Base-by-base conservation (phyloP, 106 monocot species). In the Xerophyta viscosa region DNA sequence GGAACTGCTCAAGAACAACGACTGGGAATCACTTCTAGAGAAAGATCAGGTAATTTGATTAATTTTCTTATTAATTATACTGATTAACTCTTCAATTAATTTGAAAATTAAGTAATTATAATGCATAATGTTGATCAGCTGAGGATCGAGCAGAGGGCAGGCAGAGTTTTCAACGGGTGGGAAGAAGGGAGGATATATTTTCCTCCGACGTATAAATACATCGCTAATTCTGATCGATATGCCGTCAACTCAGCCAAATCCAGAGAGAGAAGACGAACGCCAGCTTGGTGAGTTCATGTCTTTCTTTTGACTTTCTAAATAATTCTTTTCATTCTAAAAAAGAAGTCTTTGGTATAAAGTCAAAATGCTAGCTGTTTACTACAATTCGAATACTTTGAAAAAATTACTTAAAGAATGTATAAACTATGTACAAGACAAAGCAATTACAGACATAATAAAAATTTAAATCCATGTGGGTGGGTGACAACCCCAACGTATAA, bases 141-240 rank as follows among this genome's bases (percentile, higher is more conserved):
- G 0, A 15, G 61, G 41, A 68, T 72, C 0, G 76, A 92, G 37
- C 82, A 68, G 55, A 82, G 53, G 49, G 75, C 76, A 1, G 86
- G 86, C 0, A 69, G 86, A 5, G 70, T 77, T 12, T 92, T 92
- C 23, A 27, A 28, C 6, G 86, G 82, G n/a, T 92, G 86, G 86
- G 64, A 92, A 39, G 92, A 92, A 61, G 92, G 86, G 8, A 51
- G 20, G 27, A 92, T 92, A 48, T 29, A 52, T 37, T 92, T 92
- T 46, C 86, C 92, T 27, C 92, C 92, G 0, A 92, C 92, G 0
- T 92, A 92, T 58, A 92, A 92, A 30, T 92, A 76, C 43, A 29
- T 82, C 0, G 27, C 70, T 20, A 78, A 83, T 41, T 92, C 86
- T 9, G 82, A 82, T 53, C 29, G 28, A 25, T 92, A 79, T 31